A percentile compares a stretch with the other conserved stretches of the same genome.
Evolutionary conservation across 225 moss, liverwort and hornwort species (phyloP).

Genomic region (Rhytidiadelphus loreus): DNA sequence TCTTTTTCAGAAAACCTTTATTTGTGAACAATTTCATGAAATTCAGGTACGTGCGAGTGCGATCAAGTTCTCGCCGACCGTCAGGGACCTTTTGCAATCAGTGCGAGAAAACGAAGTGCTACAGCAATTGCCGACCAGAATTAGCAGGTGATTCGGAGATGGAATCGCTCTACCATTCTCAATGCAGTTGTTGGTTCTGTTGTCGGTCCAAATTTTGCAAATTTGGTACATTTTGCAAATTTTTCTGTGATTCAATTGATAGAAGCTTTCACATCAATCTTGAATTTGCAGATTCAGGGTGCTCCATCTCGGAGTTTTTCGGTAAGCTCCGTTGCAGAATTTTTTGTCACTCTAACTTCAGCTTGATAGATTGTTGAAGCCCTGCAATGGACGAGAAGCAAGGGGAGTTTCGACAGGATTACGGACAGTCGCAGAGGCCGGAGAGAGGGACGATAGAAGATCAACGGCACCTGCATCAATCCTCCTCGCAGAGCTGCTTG

Average conservation of each 20-base stretch:
- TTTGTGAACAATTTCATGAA: not conserved
- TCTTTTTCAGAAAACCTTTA: not conserved
- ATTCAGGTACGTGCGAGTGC: not conserved
- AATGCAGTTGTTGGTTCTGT: not conserved
- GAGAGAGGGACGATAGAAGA: not conserved
- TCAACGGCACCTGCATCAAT: not conserved
- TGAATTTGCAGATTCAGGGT: not conserved
- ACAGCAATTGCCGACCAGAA: not conserved
- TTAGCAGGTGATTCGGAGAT: not conserved
- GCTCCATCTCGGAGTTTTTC: not conserved
- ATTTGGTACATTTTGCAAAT: not conserved
- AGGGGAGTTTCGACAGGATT: slow-evolving; percentile 7
- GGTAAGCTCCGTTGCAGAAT: not conserved
- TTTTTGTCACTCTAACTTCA: not conserved
- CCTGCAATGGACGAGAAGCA: slow-evolving; percentile 3
- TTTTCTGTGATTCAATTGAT: not conserved
- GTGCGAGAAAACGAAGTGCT: not conserved
- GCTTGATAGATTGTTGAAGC: not conserved
- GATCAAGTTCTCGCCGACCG: not conserved
- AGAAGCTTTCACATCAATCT: not conserved
- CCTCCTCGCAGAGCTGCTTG: slow-evolving; percentile 14
- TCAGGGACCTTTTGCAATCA: not conserved
- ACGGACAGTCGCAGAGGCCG: not conserved
- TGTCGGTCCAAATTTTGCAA: not conserved
- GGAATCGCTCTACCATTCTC: not conserved